phyloP scores from a whole-genome alignment of 2,329 filamentous ascomycete species.

The Epichloe glyceriae region DNA sequence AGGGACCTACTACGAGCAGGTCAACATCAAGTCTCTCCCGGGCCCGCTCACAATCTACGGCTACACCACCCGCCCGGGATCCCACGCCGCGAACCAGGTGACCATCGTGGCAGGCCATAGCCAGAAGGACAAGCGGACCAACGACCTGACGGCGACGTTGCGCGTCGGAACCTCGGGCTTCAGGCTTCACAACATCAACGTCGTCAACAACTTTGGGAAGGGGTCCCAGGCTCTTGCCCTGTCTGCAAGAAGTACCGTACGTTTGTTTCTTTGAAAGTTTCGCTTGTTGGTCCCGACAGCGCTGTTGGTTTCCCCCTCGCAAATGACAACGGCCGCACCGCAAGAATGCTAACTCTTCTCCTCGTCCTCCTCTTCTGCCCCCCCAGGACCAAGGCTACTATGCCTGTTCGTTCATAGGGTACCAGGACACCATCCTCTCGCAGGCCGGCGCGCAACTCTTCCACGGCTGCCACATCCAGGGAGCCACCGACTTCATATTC shows the following conservation, averaged over 20 bases:
- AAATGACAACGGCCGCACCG: no score
- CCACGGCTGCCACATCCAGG: conserved; percentile 27
- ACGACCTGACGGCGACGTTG: conserved; percentile 38
- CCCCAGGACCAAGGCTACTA: conserved; percentile 27
- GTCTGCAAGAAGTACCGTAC: conserved; percentile 19
- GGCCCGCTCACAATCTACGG: conserved; percentile 43
- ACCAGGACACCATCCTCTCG: conserved; percentile 36
- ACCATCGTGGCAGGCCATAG: conserved; percentile 30
- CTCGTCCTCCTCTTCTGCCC: no score
- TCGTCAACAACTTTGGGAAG: conserved; percentile 31
- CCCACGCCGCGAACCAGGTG: conserved; percentile 44
- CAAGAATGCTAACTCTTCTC: neutral
- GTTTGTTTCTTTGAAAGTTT: neutral
- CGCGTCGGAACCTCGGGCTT: conserved; percentile 33
- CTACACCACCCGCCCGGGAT: conserved; percentile 37
- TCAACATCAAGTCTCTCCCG: neutral
- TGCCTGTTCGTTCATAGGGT: conserved; percentile 31
- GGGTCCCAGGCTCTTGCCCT: conserved; percentile 31
- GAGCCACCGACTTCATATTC: conserved; percentile 30
- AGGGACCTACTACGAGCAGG: neutral
- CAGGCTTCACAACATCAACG: conserved; percentile 48
- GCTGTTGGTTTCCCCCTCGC: neutral
- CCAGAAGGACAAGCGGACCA: conserved; percentile 26
- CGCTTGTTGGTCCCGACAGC: no score
- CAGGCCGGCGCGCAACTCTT: conserved; percentile 35